These are phyloP conservation scores for Monosporozyma servazzii DNA, from an alignment of 805 yeast genomes.

Conservation along the genomic window DNA sequence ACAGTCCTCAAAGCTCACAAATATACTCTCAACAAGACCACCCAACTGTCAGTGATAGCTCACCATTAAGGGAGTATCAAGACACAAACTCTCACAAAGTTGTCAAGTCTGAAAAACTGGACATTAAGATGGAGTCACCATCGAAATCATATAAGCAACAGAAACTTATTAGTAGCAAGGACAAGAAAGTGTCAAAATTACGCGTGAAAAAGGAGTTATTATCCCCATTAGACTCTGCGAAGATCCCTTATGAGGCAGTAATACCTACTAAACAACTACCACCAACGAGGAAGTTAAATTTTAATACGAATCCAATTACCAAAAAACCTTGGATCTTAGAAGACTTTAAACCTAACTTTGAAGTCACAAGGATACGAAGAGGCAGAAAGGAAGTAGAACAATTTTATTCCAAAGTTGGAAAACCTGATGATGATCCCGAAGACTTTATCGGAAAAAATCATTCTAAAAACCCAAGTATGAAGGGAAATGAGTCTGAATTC, in stretches of 20 bases:
- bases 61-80: constrained; percentile 5
- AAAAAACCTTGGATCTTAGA: constrained; percentile 28
- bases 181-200: background rate
- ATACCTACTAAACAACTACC: background rate
- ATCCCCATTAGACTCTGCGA: background rate
- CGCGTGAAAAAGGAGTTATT: background rate
- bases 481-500: constrained; percentile 12
- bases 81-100: background rate
- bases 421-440: background rate
- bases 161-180: background rate
- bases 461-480: constrained; percentile 7
- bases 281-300: constrained; percentile 2
- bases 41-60: background rate
- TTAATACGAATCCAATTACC: constrained; percentile 23
- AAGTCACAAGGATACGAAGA: constrained; percentile 5
- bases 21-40: background rate
- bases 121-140: background rate
- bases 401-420: constrained; percentile 17
- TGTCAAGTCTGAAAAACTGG: background rate
- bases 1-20: background rate
- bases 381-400: constrained; percentile 13
- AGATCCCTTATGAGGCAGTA: background rate
- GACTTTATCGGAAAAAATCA: background rate
- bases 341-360: constrained; percentile 25
- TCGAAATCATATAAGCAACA: background rate